Evolutionary conservation across 306 rosid species (phyloP), one percentile per base, ranked within the genome.

Genomic region (Quercus glauca): DNA sequence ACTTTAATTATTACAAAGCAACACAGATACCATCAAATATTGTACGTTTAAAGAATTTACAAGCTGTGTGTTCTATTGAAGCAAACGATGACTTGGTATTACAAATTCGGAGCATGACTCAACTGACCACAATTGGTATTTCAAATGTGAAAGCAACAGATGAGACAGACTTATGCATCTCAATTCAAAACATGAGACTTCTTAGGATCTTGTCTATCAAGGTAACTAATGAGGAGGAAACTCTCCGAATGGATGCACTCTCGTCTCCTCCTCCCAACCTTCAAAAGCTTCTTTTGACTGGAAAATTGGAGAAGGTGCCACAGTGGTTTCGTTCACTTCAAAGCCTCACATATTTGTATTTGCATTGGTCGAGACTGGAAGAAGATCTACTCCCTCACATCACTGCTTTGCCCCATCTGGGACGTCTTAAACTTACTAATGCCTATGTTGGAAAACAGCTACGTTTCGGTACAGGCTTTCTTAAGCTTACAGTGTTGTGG

Each of bases 221-320:
- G 49, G 76, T 12, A 25, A 26, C 45, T 20, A 11, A n/a, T 43
- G 61, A 70, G 20, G 81, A 78, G n/a, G 71, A 57, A 28, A 19
- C 18, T 17, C 70, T 70, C 25, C 59, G 41, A 41, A 1, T 58
- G 5, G 25, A 70, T 43, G 75, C 76, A 2, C 33, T 69, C 19
- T 6, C 45, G 26, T 80, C 59, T 14, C 75, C 71, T 65, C 83
- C 79, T 21, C 79, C 69, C 1, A 17, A 51, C 5, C 79, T 80
- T 41, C 29, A 0, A 45, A 28, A 0, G 0, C 43, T 80, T 33
- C 0, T 0, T 18, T 18, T 73, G 49, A 20, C 5, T 5, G 26
- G 78, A 8, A 78, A 56, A 56, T 43, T 78, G 5, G 45, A 20
- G 3, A 78, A 19, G 3, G 57, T 78, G 19, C 81, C 70, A 14